Evolutionary conservation across 129 eudicot species (phyloP).

Genomic region (Solidago caesia): DNA sequence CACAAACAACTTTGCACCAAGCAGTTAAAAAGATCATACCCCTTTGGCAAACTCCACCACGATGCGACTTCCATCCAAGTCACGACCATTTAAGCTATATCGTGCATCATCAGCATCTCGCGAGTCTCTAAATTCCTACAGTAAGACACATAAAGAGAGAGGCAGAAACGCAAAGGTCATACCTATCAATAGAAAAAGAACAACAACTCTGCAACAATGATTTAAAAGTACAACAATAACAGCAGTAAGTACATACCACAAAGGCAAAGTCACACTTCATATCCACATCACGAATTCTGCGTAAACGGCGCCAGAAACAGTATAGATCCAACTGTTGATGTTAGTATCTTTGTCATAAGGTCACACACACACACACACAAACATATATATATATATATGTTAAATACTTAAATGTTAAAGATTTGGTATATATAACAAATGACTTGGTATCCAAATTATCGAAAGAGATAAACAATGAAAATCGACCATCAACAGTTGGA

Average conservation of each 20-base stretch:
- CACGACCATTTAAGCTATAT: slow-evolving; percentile 57
- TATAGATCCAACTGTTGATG: background rate
- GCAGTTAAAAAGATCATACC: slow-evolving; percentile 32
- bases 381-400: too few relatives aligned
- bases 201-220: background rate
- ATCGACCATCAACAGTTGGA: too few relatives aligned
- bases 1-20: background rate
- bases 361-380: too few relatives aligned
- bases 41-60: slow-evolving; percentile 64
- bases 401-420: too few relatives aligned
- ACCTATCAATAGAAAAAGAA: background rate
- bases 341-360: too few relatives aligned
- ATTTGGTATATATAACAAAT: too few relatives aligned
- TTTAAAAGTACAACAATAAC: background rate
- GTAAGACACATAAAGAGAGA: background rate
- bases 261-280: slow-evolving; percentile 81
- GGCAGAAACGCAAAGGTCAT: background rate
- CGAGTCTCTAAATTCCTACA: slow-evolving; percentile 64
- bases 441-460: too few relatives aligned
- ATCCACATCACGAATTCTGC: slow-evolving; percentile 84
- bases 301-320: slow-evolving; percentile 70
- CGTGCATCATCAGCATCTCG: slow-evolving; percentile 81
- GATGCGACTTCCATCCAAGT: slow-evolving; percentile 59
- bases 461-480: too few relatives aligned
- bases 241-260: slow-evolving; percentile 46